These are phyloP conservation scores for Penicillium sp. DNA, from an alignment of 2,329 filamentous ascomycete genomes.

Conservation along the genomic window DNA sequence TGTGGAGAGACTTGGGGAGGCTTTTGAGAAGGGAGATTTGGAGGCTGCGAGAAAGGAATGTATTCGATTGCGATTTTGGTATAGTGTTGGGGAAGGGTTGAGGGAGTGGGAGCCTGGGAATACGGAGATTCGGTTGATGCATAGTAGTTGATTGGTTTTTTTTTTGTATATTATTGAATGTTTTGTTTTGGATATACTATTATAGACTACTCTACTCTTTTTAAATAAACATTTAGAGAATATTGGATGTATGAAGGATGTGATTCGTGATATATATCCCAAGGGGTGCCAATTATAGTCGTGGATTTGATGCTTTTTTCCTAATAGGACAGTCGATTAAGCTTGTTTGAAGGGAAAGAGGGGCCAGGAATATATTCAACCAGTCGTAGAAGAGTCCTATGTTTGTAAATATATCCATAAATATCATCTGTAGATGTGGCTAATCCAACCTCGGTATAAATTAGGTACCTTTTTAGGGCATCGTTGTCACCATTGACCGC, in stretches of 20 bases:
- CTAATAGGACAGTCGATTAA: neutral
- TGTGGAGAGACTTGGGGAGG: constrained; percentile 60
- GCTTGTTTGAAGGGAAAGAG: neutral
- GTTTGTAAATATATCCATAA: neutral
- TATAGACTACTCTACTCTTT: neutral
- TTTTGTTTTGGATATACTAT: neutral
- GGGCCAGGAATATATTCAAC: neutral
- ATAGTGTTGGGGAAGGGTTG: constrained; percentile 77
- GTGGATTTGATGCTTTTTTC: neutral
- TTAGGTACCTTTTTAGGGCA: neutral
- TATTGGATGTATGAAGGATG: neutral
- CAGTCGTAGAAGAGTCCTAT: neutral
- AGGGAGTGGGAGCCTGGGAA: constrained; percentile 81
- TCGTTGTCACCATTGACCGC: constrained; percentile 11
- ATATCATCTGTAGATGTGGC: neutral
- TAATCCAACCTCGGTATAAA: neutral
- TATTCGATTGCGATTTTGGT: constrained; percentile 82
- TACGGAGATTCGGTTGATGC: constrained; percentile 53
- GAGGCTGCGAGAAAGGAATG: constrained; percentile 68
- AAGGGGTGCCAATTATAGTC: neutral
- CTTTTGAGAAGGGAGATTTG: constrained; percentile 66
- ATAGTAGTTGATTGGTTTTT: constrained; percentile 39
- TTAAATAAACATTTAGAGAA: neutral
- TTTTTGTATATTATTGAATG: constrained; percentile 5
- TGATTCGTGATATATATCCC: neutral